Conservation (phyloP, 805 yeast genomes). For the Zygosaccharomyces bisporus region DNA sequence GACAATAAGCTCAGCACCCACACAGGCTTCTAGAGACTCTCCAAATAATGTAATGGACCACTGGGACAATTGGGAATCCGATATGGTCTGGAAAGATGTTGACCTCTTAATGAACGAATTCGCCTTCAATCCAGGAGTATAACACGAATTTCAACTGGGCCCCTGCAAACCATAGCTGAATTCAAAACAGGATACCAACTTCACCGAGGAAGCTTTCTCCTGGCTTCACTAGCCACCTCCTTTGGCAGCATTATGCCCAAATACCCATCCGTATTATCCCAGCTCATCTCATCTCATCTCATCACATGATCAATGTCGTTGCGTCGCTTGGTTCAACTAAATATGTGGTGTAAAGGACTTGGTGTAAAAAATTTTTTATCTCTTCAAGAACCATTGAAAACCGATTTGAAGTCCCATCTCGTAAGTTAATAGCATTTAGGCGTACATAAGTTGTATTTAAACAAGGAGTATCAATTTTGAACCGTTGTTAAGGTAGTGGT, state of each 20-base stretch:
- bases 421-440: background rate
- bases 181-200: background rate
- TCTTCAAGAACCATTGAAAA: background rate
- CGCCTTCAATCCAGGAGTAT: slow-evolving; percentile 68
- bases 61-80: slow-evolving; percentile 44
- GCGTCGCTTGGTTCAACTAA: background rate
- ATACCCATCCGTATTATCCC: background rate
- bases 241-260: background rate
- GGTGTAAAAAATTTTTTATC: background rate
- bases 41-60: slow-evolving; percentile 34
- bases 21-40: slow-evolving; percentile 23
- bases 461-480: background rate
- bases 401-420: background rate
- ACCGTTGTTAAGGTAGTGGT: slow-evolving; percentile 4
- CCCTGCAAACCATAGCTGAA: too few relatives aligned
- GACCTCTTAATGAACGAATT: slow-evolving; percentile 88
- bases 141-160: background rate
- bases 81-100: slow-evolving; percentile 64
- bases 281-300: background rate
- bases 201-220: background rate
- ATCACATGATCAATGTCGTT: background rate
- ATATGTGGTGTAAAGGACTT: background rate
- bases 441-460: background rate
- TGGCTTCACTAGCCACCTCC: background rate
- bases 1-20: slow-evolving; percentile 4